Conservation (phyloP, 106 monocot genomes). For the Gastrodia elata region DNA sequence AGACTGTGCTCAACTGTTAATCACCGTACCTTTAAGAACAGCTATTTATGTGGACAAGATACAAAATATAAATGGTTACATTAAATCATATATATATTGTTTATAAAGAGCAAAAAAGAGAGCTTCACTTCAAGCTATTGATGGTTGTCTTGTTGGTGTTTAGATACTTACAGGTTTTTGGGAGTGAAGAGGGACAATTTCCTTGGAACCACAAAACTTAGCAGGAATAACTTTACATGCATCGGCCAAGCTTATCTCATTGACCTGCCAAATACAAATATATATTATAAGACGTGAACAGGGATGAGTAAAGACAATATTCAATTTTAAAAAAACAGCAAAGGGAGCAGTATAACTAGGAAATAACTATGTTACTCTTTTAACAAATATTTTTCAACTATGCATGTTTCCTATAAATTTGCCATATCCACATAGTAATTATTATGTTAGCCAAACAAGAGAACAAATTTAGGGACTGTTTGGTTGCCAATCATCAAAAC, state of each 20-base stretch:
- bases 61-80: too few relatives aligned
- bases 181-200: slow-evolving; percentile 61
- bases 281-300: background rate
- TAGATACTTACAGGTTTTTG: slow-evolving; percentile 35
- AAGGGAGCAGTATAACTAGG: background rate
- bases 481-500: too few relatives aligned
- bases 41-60: background rate
- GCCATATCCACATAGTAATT: background rate
- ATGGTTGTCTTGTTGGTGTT: background rate
- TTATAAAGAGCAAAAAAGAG: background rate
- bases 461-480: background rate
- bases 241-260: slow-evolving; percentile 46
- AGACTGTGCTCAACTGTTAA: background rate
- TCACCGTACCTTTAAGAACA: background rate
- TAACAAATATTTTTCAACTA: background rate
- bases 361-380: background rate
- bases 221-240: slow-evolving; percentile 83
- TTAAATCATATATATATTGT: background rate
- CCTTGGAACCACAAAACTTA: slow-evolving; percentile 92
- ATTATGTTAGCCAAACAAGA: background rate
- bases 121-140: background rate
- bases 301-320: background rate
- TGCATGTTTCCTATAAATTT: background rate
- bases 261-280: slow-evolving; percentile 34
- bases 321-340: background rate